A percentile compares a stretch with the other conserved stretches of the same genome.
Evolutionary conservation across 345 rosid species (phyloP).

Genomic region (Aegle marmelos): DNA sequence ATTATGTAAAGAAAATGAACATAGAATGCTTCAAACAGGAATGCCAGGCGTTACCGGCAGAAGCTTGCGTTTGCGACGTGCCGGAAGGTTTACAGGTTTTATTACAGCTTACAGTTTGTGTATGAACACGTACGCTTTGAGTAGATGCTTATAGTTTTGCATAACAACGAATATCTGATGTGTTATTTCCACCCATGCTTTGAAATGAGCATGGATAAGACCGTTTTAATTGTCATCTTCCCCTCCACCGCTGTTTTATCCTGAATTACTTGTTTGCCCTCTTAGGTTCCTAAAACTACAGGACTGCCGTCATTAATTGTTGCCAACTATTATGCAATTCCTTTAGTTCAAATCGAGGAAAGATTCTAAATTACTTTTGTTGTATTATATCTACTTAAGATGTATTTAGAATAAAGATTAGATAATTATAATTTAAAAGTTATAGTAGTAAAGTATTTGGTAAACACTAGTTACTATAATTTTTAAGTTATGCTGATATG

Average conservation of each 20-base stretch:
- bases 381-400: too few species aligned
- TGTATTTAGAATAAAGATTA: too few species aligned
- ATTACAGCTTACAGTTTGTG: background rate
- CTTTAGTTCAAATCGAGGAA: too few species aligned
- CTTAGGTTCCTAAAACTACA: background rate
- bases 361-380: too few species aligned
- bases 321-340: too few species aligned
- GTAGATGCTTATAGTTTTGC: background rate
- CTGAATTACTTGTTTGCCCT: background rate
- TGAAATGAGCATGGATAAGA: background rate
- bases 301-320: background rate
- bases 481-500: too few species aligned
- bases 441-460: too few species aligned
- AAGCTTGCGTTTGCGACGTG: background rate
- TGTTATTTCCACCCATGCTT: background rate
- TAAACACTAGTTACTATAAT: too few species aligned
- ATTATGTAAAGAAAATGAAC: background rate
- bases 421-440: too few species aligned
- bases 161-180: background rate
- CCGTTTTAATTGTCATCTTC: background rate
- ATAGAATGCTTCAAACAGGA: background rate
- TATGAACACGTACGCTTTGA: background rate
- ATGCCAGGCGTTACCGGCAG: constrained; percentile 1
- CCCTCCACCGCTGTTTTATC: background rate
- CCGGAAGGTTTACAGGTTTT: background rate